phyloP scores from a whole-genome alignment of 495 filamentous ascomycete genomes.

The Aspergillus olivimuriae region DNA sequence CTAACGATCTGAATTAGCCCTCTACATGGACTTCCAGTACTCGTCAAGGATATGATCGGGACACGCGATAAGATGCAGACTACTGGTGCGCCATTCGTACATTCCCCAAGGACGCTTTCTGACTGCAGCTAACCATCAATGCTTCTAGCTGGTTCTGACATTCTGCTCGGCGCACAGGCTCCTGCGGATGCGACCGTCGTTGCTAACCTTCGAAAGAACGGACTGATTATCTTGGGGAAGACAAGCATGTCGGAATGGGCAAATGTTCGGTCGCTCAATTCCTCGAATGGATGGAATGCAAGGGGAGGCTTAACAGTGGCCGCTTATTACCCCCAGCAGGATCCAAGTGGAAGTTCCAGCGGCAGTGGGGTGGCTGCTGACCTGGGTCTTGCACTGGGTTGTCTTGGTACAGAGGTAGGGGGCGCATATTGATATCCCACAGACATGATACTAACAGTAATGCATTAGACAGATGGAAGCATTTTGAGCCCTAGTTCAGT shows the following conservation, averaged over 20 bases:
- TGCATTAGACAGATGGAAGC: constrained; percentile 43
- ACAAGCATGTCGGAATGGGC: constrained; percentile 51
- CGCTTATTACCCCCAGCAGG: constrained; percentile 45
- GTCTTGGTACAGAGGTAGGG: constrained; percentile 45
- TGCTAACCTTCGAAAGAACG: constrained; percentile 42
- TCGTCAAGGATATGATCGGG: constrained; percentile 65
- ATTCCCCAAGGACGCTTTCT: constrained; percentile 8
- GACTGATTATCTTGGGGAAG: constrained; percentile 50
- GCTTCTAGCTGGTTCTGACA: constrained; percentile 47
- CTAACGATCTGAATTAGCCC: too few relatives aligned
- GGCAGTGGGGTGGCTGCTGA: constrained; percentile 45
- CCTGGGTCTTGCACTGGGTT: constrained; percentile 42
- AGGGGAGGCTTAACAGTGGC: constrained; percentile 45
- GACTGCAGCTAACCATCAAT: constrained; percentile 10
- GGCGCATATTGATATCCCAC: not conserved
- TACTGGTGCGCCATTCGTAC: constrained; percentile 25
- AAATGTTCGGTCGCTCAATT: constrained; percentile 42
- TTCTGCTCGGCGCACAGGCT: constrained; percentile 45
- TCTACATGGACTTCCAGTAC: constrained; percentile 61
- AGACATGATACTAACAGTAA: not conserved
- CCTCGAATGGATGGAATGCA: constrained; percentile 50
- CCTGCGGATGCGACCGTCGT: constrained; percentile 40
- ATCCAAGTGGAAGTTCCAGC: constrained; percentile 49
- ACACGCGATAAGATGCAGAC: constrained; percentile 60
- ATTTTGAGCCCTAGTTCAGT: constrained; percentile 48